Percentiles rank a stretch among this genome's conserved stretches.
These are phyloP conservation scores for Globisporangium takayamanum DNA, from an alignment of 352 stramenopile species.

Conservation along the genomic window DNA sequence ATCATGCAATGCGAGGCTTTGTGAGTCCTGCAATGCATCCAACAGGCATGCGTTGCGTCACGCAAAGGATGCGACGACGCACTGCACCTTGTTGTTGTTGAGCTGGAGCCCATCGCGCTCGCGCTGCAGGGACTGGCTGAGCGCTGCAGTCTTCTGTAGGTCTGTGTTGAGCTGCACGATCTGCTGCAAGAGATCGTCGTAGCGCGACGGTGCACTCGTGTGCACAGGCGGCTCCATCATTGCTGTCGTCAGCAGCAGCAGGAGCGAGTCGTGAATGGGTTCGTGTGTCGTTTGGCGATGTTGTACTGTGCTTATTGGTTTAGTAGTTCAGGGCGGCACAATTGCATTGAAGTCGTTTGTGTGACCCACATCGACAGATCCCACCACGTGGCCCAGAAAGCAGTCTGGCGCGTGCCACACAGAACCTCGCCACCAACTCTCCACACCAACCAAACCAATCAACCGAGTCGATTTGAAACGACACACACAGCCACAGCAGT, in stretches of 20 bases:
- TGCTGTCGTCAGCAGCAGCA: background rate
- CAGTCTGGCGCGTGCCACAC: background rate
- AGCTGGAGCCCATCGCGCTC: slow-evolving; percentile 65
- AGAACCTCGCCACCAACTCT: background rate
- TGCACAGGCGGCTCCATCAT: slow-evolving; percentile 8
- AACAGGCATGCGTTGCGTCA: background rate
- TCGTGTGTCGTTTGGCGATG: slow-evolving; percentile 1
- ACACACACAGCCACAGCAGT: slow-evolving; percentile 5
- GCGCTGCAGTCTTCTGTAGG: slow-evolving; percentile 72
- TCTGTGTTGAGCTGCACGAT: slow-evolving; percentile 83
- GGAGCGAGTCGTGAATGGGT: too few relatives aligned
- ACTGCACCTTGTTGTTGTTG: slow-evolving; percentile 48
- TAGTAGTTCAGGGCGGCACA: background rate
- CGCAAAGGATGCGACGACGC: background rate
- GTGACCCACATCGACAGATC: background rate
- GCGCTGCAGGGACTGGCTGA: slow-evolving; percentile 72
- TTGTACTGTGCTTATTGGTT: background rate
- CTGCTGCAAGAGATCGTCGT: slow-evolving; percentile 72
- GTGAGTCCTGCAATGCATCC: background rate
- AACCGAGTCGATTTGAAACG: slow-evolving; percentile 8
- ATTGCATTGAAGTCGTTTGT: background rate
- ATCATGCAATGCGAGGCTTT: too few relatives aligned
- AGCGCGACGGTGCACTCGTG: slow-evolving; percentile 24
- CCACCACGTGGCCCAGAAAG: too few relatives aligned
- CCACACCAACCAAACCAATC: slow-evolving; percentile 10